Base-by-base conservation (phyloP, 768 basidiomycete species). In the Termitomyces sp. region DNA sequence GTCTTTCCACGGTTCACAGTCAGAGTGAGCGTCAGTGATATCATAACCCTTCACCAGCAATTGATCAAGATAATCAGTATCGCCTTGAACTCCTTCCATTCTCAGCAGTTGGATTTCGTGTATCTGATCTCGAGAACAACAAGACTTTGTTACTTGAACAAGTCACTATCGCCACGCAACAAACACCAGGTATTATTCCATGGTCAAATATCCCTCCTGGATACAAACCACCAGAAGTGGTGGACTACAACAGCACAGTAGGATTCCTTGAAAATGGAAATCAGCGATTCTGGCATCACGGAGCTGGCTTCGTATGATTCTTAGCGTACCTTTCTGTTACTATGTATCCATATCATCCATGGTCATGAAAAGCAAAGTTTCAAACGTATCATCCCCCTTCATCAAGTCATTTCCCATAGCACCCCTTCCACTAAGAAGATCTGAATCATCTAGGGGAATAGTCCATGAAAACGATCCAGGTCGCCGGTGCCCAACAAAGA, bases 331-430 rank as follows among this genome's bases (percentile, higher is more conserved):
- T 22, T 55, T 36, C 40, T 50, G 4, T 31, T 35, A 25, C 44
- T 42, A 43, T 31, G 47, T 22, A 25, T 56, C 52, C 12, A 43
- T 54, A 48, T 65, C 60, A 45, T 69, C 69, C 47, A 79, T 54
- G 3, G 72, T 61, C 76, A 81, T 75, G 43, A 81, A 61, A 25
- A 91, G 67, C 22, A 91, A 62, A n/a, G 73, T 77, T 65, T 92
- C 88, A 54, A 91, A 91, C 7, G 81, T 82, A 48, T 88, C 86
- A 57, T 91, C 87, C 13, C 72, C 70, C 62, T 86, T 88, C 25
- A 67, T 68, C 3, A 58, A 27, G 13, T 60, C 29, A 5, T 75
- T 76, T 6, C 75, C 79, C 52, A 64, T 59, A 2, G 83, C 81
- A 10, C 84, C 84, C 7, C 80, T 71, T 0, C 87, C 89, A 1